Percentiles rank a stretch among this genome's conserved stretches.
Conservation (phyloP, 495 filamentous ascomycete genomes). For the Thermothielavioides terrestris region DNA sequence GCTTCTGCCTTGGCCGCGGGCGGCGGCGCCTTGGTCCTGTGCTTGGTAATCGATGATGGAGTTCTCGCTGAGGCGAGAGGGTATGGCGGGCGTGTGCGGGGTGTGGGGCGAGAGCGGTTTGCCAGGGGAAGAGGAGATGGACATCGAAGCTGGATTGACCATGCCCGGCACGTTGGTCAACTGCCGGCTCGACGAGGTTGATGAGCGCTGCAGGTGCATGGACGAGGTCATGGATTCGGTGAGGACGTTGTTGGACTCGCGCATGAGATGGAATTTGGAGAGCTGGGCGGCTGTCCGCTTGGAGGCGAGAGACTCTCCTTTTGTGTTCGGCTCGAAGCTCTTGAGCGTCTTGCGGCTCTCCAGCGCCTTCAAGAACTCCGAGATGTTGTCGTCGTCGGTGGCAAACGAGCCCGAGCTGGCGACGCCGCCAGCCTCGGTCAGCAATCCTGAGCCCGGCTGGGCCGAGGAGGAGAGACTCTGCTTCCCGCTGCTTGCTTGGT, state of each 20-base stretch:
- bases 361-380: conserved; percentile 80
- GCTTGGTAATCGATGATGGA: conserved; percentile 69
- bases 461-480: conserved; percentile 77
- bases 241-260: conserved; percentile 73
- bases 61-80: conserved; percentile 82
- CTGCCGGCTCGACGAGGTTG: conserved; percentile 75
- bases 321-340: conserved; percentile 52
- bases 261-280: conserved; percentile 71
- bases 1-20: conserved; percentile 12
- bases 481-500: conserved; percentile 77
- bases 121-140: conserved; percentile 77
- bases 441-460: conserved; percentile 76
- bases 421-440: conserved; percentile 60
- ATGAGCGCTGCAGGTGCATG: conserved; percentile 70
- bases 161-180: conserved; percentile 75
- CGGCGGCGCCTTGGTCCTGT: conserved; percentile 15
- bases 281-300: conserved; percentile 62
- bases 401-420: conserved; percentile 72
- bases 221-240: conserved; percentile 86
- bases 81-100: conserved; percentile 86
- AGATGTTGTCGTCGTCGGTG: conserved; percentile 84
- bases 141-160: conserved; percentile 72
- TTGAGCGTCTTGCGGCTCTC: conserved; percentile 72
- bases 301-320: conserved; percentile 48
- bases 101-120: conserved; percentile 92